Percentiles rank a stretch among this genome's conserved stretches.
Evolutionary conservation across 2,329 filamentous ascomycete species (phyloP).

Genomic region (Beauveria brongniartii): DNA sequence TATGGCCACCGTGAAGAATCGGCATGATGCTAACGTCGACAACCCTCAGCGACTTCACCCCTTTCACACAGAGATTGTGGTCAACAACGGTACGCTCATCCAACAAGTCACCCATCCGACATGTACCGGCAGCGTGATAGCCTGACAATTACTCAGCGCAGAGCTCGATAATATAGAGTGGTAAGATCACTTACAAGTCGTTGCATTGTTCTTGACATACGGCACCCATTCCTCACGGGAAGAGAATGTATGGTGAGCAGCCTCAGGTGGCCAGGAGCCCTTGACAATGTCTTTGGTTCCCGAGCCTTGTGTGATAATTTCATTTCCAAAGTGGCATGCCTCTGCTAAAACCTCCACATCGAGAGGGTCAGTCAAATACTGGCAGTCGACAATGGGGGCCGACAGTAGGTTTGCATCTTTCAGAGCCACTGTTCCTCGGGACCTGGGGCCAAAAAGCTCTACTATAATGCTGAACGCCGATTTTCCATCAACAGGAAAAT

Average conservation of each 20-base stretch:
- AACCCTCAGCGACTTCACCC: constrained; percentile 44
- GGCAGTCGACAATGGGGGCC: constrained; percentile 50
- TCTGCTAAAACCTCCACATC: constrained; percentile 52
- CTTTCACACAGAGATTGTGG: constrained; percentile 41
- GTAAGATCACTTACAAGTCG: constrained; percentile 40
- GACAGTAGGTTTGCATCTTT: constrained; percentile 38
- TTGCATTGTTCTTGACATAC: constrained; percentile 50
- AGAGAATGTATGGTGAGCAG: constrained; percentile 43
- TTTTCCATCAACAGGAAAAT: constrained; percentile 44
- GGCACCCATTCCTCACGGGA: constrained; percentile 50
- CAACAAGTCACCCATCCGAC: constrained; percentile 43
- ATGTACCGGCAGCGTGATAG: constrained; percentile 50
- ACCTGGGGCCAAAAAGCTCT: constrained; percentile 49
- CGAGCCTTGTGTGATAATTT: constrained; percentile 48
- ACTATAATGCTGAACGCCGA: constrained; percentile 51
- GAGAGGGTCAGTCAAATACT: constrained; percentile 48
- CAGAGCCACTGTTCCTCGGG: constrained; percentile 46
- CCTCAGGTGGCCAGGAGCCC: constrained; percentile 48
- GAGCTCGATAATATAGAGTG: neutral
- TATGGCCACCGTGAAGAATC: constrained; percentile 36
- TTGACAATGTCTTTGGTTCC: constrained; percentile 52
- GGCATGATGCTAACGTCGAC: constrained; percentile 47
- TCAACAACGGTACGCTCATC: constrained; percentile 44
- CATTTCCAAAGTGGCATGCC: constrained; percentile 50
- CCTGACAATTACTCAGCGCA: constrained; percentile 21